phyloP scores from a whole-genome alignment of 2,329 filamentous ascomycete species.

The Malbranchea zuffiana region DNA sequence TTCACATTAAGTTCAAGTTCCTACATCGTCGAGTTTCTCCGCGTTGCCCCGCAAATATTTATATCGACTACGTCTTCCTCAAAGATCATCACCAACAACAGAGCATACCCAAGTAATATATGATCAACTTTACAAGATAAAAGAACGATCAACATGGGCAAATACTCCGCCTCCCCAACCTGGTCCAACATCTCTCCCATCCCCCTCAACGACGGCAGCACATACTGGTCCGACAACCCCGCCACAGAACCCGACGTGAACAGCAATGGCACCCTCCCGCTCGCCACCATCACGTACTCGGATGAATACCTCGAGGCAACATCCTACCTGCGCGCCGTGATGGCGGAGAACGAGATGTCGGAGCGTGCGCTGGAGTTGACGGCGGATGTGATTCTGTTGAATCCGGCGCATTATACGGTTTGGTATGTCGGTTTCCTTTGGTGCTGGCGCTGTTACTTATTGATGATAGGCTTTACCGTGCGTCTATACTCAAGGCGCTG shows the following conservation, averaged over 20 bases:
- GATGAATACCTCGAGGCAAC: constrained; percentile 86
- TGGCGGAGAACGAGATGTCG: constrained; percentile 77
- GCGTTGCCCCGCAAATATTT: no score
- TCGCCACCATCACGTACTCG: constrained; percentile 87
- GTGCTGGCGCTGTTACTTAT: constrained; percentile 2
- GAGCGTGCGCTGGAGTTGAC: constrained; percentile 70
- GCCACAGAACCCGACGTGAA: background rate
- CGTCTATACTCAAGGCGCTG: constrained; percentile 61
- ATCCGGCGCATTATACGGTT: constrained; percentile 95
- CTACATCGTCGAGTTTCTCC: no score
- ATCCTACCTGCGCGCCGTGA: constrained; percentile 84
- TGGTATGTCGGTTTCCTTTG: constrained; percentile 46
- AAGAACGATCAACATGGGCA: constrained; percentile 16
- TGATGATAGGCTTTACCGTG: constrained; percentile 62
- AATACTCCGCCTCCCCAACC: constrained; percentile 52
- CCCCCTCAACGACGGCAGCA: constrained; percentile 62
- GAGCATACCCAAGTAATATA: no score
- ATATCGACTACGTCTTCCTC: no score
- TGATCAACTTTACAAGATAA: no score
- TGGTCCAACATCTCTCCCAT: constrained; percentile 78
- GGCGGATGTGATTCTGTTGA: constrained; percentile 80
- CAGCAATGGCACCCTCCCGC: constrained; percentile 42
- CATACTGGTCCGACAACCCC: constrained; percentile 7
- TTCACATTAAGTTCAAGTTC: no score
- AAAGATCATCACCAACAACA: no score